These are phyloP conservation scores for Funneliformis mosseae DNA, from an alignment of 192 early-diverging fungal genomes.

Conservation along the genomic window DNA sequence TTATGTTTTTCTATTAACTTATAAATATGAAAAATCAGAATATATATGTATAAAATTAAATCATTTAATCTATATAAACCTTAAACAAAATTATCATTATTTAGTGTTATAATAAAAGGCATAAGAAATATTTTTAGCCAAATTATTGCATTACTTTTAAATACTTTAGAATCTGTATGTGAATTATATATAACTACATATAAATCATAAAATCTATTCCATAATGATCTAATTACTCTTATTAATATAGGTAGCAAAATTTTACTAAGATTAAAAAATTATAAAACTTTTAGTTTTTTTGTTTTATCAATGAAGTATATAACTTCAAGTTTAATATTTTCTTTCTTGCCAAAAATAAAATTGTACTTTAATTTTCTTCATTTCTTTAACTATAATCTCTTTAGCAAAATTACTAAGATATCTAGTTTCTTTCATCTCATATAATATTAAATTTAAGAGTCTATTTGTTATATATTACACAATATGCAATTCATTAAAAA, in stretches of 20 bases:
- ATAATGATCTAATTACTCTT: background rate
- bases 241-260: background rate
- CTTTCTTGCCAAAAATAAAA: no score
- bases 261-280: background rate
- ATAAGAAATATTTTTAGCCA: background rate
- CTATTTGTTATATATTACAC: background rate
- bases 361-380: no score
- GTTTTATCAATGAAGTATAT: no score
- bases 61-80: slow-evolving; percentile 1
- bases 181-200: background rate
- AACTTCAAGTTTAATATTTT: no score
- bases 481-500: background rate
- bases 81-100: background rate
- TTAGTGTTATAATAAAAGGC: background rate
- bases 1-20: no score
- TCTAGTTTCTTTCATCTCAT: background rate
- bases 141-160: background rate
- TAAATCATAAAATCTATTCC: slow-evolving; percentile 5
- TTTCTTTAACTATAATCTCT: no score
- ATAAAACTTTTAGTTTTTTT: no score
- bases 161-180: background rate
- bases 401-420: no score
- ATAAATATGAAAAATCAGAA: no score
- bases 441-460: background rate
- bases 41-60: no score